These are phyloP conservation scores for Peniophora sp. DNA, from an alignment of 1,284 basidiomycete genomes.

Conservation along the genomic window DNA sequence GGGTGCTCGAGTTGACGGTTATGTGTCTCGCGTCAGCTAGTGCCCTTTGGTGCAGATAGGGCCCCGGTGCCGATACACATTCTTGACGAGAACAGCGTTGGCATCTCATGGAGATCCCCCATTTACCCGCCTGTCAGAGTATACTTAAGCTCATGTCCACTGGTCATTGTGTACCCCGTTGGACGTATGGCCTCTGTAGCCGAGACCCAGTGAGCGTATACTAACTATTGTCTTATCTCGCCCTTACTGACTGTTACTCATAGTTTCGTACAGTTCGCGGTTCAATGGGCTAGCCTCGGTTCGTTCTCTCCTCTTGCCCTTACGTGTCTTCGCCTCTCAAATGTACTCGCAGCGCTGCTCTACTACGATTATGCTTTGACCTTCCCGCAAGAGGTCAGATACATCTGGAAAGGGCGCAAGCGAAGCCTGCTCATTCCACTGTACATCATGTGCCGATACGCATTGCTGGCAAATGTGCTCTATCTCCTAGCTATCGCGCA, in stretches of 20 bases:
- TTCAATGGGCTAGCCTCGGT: conserved; percentile 26
- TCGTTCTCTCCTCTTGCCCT: background rate
- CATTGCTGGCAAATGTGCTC: conserved; percentile 24
- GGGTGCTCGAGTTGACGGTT: no score
- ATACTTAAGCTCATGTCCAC: no score
- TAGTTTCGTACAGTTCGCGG: conserved; percentile 20
- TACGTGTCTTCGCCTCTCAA: background rate
- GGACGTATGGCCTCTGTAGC: background rate
- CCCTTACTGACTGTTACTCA: background rate
- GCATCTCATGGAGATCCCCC: no score
- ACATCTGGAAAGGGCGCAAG: conserved; percentile 22
- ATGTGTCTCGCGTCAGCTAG: no score
- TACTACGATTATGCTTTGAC: conserved; percentile 28
- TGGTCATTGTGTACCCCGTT: no score
- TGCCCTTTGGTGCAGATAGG: no score
- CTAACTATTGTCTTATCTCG: background rate
- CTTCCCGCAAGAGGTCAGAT: conserved; percentile 21
- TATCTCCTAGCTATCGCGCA: conserved; percentile 22
- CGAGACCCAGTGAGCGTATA: conserved; percentile 1
- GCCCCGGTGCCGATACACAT: no score
- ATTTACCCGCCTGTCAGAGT: no score
- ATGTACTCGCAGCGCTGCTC: conserved; percentile 10
- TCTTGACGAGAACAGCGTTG: no score
- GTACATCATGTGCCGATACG: no score
- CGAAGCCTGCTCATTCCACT: no score